Percentiles rank a stretch among this genome's conserved stretches.
phyloP scores from a whole-genome alignment of 2,329 filamentous ascomycete genomes.

The Stemphylium vesicarium region DNA sequence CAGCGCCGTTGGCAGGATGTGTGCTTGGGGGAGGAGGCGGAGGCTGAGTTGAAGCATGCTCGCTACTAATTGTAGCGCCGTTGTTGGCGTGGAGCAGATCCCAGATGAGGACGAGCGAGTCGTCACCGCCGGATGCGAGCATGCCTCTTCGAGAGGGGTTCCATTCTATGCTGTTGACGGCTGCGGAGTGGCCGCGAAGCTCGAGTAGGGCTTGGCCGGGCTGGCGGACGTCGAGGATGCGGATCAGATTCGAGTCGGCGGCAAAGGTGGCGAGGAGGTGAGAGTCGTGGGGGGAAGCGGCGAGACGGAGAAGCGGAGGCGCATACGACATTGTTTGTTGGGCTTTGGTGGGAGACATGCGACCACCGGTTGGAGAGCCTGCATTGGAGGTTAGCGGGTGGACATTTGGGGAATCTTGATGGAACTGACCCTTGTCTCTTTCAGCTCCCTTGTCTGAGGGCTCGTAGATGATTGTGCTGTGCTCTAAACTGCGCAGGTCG shows the following conservation, averaged over 20 bases:
- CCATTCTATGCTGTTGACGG: conserved; percentile 96
- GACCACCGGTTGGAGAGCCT: conserved; percentile 56
- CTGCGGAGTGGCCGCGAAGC: conserved; percentile 82
- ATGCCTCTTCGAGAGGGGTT: conserved; percentile 85
- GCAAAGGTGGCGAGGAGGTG: conserved; percentile 98
- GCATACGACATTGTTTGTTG: conserved; percentile 73
- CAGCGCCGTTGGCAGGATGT: conserved; percentile 38
- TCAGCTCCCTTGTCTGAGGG: conserved; percentile 79
- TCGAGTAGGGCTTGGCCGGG: conserved; percentile 94
- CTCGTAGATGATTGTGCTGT: conserved; percentile 99
- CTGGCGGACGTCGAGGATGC: conserved; percentile 94
- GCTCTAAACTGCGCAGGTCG: conserved; percentile 91
- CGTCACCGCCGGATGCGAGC: conserved; percentile 89
- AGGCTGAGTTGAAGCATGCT: conserved; percentile 39
- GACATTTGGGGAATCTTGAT: not conserved
- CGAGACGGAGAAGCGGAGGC: conserved; percentile 75
- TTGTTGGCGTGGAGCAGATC: conserved; percentile 78
- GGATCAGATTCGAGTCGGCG: conserved; percentile 87
- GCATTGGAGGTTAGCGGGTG: conserved; percentile 7
- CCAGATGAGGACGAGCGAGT: conserved; percentile 91
- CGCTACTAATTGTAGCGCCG: conserved; percentile 56
- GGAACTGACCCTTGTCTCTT: conserved; percentile 51
- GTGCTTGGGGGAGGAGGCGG: conserved; percentile 31
- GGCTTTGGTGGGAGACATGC: conserved; percentile 74
- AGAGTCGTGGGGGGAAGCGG: conserved; percentile 92